Evolutionary conservation across 805 yeast genomes (phyloP), one percentile per base, ranked within the genome.

Genomic region (Sugiyamaella smithiae): DNA sequence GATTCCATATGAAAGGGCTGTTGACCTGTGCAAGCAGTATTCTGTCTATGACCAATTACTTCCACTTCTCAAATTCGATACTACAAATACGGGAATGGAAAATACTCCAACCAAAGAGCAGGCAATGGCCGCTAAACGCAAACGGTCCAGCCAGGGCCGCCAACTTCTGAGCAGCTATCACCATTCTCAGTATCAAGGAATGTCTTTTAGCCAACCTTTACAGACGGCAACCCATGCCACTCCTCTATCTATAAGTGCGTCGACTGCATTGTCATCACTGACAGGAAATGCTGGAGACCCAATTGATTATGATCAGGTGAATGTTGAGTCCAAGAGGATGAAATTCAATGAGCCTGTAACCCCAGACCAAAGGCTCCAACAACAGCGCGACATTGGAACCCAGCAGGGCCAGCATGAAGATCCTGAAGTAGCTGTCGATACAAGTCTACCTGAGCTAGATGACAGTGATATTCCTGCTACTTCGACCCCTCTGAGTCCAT

Each of bases 1-100:
- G 88, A 72, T 82, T 36, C 86, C 89, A 3, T 75, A 74, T 55
- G 81, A 75, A 48, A 66, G 80, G 28, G 84, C 84, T 1, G 70
- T 75, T 9, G 73, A 76, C 32, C 71, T 84, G 66, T 81, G 85
- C 48, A 76, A 74, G 55, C 74, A 83, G 54, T 84, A 80, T 65
- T 77, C 78, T 19, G 80, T 81, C 17, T 74, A 71, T 45, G 81
- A 78, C 40, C 64, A 73, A 31, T 63, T 82, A 50, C 65, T 66
- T 51, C 83, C 85, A 3, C 66, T 81, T 46, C 67, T 80, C 29
- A 48, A 70, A 36, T 74, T 68, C 61, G 77, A 76, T 53, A 62
- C 70, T 14, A 57, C 68, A 7, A 57, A 61, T 3, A 55, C 53
- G n/a, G 68, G 66, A 19, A 64, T 60, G 14, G 64, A 62, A 35